Percentiles rank a stretch among this genome's conserved stretches.
Evolutionary conservation across 192 early-diverging fungal species (phyloP).

Genomic region (Gonapodya sp.): DNA sequence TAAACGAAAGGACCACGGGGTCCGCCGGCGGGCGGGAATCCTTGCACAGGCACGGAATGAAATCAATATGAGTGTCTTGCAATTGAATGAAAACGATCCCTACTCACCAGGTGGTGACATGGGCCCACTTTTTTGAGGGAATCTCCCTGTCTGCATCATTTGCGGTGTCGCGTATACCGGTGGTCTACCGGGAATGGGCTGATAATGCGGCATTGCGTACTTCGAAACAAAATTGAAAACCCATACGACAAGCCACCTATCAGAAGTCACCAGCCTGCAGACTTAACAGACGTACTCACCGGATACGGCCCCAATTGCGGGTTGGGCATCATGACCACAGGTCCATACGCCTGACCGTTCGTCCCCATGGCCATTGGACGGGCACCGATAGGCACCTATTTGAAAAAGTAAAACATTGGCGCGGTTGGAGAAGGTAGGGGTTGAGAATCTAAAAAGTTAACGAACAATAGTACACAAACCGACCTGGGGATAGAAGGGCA

Average conservation of each 20-base stretch:
- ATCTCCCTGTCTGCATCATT: not conserved
- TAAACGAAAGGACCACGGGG: not conserved
- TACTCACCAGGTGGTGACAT: not conserved
- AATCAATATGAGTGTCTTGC: not conserved
- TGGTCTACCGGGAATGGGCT: not conserved
- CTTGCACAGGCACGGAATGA: not conserved
- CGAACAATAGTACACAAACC: not conserved
- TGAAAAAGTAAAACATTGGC: not conserved
- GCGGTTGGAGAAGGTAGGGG: not conserved
- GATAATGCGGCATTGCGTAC: not conserved
- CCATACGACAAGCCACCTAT: not conserved
- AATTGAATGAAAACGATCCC: not conserved
- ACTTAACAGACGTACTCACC: no score
- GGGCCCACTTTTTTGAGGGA: not conserved
- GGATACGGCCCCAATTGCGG: not conserved
- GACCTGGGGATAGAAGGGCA: not conserved
- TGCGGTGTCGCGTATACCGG: not conserved
- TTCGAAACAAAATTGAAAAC: not conserved
- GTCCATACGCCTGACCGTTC: not conserved
- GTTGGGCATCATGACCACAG: not conserved
- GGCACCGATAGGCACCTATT: not conserved
- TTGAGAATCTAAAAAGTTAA: not conserved
- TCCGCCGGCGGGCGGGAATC: not conserved
- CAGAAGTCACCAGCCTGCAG: no score
- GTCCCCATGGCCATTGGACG: not conserved